phyloP scores from a whole-genome alignment of 169 alveolate species.

The Amoebophrya sp. region DNA sequence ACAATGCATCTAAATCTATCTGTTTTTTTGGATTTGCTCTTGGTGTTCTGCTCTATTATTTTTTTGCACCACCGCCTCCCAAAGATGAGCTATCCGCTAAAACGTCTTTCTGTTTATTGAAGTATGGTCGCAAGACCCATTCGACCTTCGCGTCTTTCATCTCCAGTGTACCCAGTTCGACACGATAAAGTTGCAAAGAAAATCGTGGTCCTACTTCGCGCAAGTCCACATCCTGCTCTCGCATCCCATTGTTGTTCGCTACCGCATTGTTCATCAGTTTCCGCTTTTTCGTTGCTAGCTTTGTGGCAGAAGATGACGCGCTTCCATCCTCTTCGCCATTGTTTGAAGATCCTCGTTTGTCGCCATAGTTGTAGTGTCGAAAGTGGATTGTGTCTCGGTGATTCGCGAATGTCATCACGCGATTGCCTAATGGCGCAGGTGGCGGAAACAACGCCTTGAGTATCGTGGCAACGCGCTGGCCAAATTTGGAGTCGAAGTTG shows the following conservation, averaged over 20 bases:
- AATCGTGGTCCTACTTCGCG: constrained; percentile 90
- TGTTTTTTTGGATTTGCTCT: no score
- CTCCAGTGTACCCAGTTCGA: constrained; percentile 94
- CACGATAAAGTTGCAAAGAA: constrained; percentile 83
- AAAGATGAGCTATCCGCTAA: constrained; percentile 34
- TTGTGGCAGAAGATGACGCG: background rate
- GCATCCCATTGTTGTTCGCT: constrained; percentile 38
- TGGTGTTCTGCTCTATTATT: no score
- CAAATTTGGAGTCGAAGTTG: constrained; percentile 63
- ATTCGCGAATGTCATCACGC: constrained; percentile 53
- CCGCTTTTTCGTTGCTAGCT: constrained; percentile 26
- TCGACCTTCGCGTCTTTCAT: constrained; percentile 91
- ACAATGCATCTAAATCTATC: no score
- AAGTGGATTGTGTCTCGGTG: constrained; percentile 49
- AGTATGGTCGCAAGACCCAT: constrained; percentile 94
- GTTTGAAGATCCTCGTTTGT: constrained; percentile 4
- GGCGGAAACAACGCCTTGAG: constrained; percentile 55
- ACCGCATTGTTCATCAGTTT: constrained; percentile 28
- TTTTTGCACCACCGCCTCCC: no score
- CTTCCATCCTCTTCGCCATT: background rate
- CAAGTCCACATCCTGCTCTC: constrained; percentile 62
- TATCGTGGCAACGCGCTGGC: constrained; percentile 49
- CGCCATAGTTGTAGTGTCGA: constrained; percentile 54
- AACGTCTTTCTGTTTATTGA: constrained; percentile 80
- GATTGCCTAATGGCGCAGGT: constrained; percentile 47